Base-by-base conservation (phyloP, 768 basidiomycete species). In the Suillus subluteus region DNA sequence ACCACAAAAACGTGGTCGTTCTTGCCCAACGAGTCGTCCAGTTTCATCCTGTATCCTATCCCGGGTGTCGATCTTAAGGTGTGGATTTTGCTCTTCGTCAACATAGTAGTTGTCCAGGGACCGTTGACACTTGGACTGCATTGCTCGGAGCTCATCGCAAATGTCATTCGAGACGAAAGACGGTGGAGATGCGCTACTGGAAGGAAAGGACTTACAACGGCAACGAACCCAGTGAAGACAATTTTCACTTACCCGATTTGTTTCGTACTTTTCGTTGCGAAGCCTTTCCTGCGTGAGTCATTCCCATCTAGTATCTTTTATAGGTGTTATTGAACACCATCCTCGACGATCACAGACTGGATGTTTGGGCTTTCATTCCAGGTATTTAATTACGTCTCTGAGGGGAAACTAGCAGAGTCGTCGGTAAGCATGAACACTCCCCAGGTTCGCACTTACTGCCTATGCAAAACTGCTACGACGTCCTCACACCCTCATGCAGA, bases 341-440 rank as follows among this genome's bases (percentile, higher is more conserved):
- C 21, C n/a, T 48, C 12, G 4, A 48, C 15, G 43, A 15, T 52
- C 6, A 46, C 55, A 76, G 75, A 76, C 54, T 76, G 75, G 76
- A 76, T 78, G 76, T 72, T 78, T 48, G 75, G 72, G n/a, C n/a
- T n/a, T n/a, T n/a, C n/a, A n/a, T n/a, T n/a, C n/a, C n/a, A n/a
- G n/a, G n/a, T n/a, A n/a, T n/a, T n/a, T n/a, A n/a, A n/a, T n/a
- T n/a, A n/a, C n/a, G n/a, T n/a, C n/a, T n/a, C n/a, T n/a, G n/a
- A n/a, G n/a, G n/a, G n/a, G n/a, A n/a, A n/a, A n/a, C n/a, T n/a
- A n/a, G n/a, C n/a, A n/a, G n/a, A n/a, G n/a, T n/a, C n/a, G n/a
- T n/a, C n/a, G n/a, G n/a, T n/a, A n/a, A n/a, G n/a, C 67, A 74
- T 76, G 75, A 74, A 65, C 71, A 68, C 75, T 4, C 48, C 72